Evolutionary conservation across 2,329 filamentous ascomycete genomes (phyloP), one percentile per base, ranked within the genome.

Genomic region (Colletotrichum sp.): DNA sequence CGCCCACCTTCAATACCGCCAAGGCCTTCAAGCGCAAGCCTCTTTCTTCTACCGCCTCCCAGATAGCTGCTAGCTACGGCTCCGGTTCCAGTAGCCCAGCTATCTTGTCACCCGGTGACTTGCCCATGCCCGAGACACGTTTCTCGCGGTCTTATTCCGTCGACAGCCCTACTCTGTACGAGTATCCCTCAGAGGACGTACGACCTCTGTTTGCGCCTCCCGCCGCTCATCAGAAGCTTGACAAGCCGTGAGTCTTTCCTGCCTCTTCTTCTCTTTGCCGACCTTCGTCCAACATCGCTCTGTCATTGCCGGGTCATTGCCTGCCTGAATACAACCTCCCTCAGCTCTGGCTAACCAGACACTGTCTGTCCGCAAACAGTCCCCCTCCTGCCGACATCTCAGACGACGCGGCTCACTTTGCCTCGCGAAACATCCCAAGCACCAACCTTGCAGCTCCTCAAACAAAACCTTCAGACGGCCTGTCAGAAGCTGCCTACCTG

Each of bases 101-200:
- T 32, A 76, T 75, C 36, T 52, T 75, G 62, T 83, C 84, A 49
- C 84, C 80, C 65, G 82, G 85, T 69, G 85, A 87, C 75, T 84
- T 89, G 26, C 85, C 87, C 57, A 86, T 86, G 77, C 89, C 90
- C n/a, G 88, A 89, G 64, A 87, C 88, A 77, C 84, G 90, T 66
- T 91, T 90, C 80, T 86, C 87, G n/a, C 87, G 91, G 77, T 88
- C 89, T 36, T 89, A 84, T 79, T 89, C 90, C 16, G 82, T 92
- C 71, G 91, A 93, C 82, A 92, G 91, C 81, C 91, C 91, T 77
- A 92, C 90, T 36, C 84, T 93, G 65, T 92, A 93, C 88, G 90
- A 92, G 80, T 92, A 91, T 79, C 88, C 89, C 67, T 34, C 59
- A 10, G 77, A 77, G 5, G 67, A 69, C 69, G 76, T 77, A 28